phyloP scores from a whole-genome alignment of 768 basidiomycete species.

The Boletus subparvulus region DNA sequence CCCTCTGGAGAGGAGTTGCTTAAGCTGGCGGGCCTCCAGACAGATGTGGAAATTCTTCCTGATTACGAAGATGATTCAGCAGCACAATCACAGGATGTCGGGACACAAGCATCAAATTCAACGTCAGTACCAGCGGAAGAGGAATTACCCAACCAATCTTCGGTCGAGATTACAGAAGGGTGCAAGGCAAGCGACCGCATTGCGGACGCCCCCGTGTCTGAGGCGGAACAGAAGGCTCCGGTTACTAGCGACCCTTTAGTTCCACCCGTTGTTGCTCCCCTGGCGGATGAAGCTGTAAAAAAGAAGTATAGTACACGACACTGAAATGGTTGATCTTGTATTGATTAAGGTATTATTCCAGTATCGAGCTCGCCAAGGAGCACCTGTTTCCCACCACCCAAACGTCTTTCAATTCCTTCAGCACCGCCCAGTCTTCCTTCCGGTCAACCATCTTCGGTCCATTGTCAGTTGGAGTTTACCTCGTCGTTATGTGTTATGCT shows the following conservation, averaged over 20 bases:
- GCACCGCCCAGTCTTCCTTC: slow-evolving; percentile 37
- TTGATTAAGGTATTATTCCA: slow-evolving; percentile 19
- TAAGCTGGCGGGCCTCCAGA: slow-evolving; percentile 47
- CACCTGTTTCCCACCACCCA: slow-evolving; percentile 45
- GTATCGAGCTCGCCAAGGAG: slow-evolving; percentile 44
- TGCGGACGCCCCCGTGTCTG: background rate
- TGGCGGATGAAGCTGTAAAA: slow-evolving; percentile 24
- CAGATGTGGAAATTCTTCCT: slow-evolving; percentile 42
- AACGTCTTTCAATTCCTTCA: slow-evolving; percentile 21
- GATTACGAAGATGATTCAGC: slow-evolving; percentile 56
- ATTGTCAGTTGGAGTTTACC: slow-evolving; percentile 43
- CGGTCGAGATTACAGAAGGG: background rate
- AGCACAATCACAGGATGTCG: slow-evolving; percentile 7
- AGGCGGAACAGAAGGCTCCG: slow-evolving; percentile 11
- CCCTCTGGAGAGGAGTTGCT: slow-evolving; percentile 49
- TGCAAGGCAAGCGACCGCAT: background rate
- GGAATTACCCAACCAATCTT: background rate
- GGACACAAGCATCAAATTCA: slow-evolving; percentile 8
- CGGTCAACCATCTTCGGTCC: slow-evolving; percentile 67
- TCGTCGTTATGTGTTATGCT: background rate
- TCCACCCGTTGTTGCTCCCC: slow-evolving; percentile 4
- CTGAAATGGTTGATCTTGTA: background rate
- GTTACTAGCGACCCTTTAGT: background rate
- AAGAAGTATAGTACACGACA: slow-evolving; percentile 19
- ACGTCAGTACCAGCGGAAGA: background rate